phyloP scores from a whole-genome alignment of 2,329 filamentous ascomycete genomes.

The Trichoderma koningiopsis region DNA sequence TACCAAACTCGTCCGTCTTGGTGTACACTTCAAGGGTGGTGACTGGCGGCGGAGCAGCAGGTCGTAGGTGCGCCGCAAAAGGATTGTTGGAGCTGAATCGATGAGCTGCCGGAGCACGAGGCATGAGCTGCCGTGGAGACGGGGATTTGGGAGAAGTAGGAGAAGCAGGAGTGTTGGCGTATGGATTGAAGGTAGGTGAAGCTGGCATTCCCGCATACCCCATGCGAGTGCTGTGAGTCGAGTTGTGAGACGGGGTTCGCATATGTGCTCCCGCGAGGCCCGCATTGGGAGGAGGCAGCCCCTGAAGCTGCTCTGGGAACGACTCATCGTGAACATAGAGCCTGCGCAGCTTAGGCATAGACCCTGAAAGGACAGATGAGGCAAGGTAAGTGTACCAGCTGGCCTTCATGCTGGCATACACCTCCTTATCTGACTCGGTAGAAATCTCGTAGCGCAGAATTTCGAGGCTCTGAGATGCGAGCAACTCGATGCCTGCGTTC shows the following conservation, averaged over 20 bases:
- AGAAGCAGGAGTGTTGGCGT: slow-evolving; percentile 12
- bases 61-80: slow-evolving; percentile 47
- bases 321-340: slow-evolving; percentile 84
- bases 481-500: slow-evolving; percentile 55
- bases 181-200: slow-evolving; percentile 33
- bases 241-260: slow-evolving; percentile 40
- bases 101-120: slow-evolving; percentile 31
- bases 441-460: slow-evolving; percentile 84
- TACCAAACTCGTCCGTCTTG: slow-evolving; percentile 59
- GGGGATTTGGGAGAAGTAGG: slow-evolving; percentile 22
- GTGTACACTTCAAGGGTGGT: slow-evolving; percentile 63
- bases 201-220: slow-evolving; percentile 28
- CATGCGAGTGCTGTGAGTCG: slow-evolving; percentile 28
- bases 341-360: slow-evolving; percentile 70
- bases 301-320: slow-evolving; percentile 78
- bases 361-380: slow-evolving; percentile 74
- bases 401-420: slow-evolving; percentile 57
- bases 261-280: slow-evolving; percentile 36
- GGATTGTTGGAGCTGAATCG: slow-evolving; percentile 65
- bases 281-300: slow-evolving; percentile 65
- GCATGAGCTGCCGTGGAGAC: slow-evolving; percentile 36
- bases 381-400: slow-evolving; percentile 86
- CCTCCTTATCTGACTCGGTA: slow-evolving; percentile 56
- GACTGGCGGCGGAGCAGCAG: slow-evolving; percentile 44
- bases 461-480: slow-evolving; percentile 69